Conservation (phyloP, 371 early-diverging fungal species). For the Lichtheimia ornata region DNA sequence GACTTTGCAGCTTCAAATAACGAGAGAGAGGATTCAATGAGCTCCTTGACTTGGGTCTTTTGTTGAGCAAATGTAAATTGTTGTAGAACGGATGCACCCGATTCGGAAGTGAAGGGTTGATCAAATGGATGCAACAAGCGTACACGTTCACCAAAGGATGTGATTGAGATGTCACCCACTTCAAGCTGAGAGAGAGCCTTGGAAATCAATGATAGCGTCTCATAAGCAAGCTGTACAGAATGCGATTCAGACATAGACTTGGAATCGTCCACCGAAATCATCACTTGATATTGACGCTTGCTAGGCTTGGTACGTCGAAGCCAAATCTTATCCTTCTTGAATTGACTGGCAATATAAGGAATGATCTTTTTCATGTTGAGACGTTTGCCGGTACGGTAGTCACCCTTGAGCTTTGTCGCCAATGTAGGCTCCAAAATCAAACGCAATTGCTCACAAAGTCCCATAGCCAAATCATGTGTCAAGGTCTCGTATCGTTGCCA, state of each 20-base stretch:
- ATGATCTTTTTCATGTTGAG: slow-evolving; percentile 99
- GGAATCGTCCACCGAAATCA: slow-evolving; percentile 99
- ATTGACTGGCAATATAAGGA: slow-evolving; percentile 98
- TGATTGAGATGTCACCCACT: slow-evolving; percentile 89
- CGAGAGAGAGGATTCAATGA: slow-evolving; percentile 80
- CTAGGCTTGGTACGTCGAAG: slow-evolving; percentile 97
- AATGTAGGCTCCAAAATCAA: slow-evolving; percentile 97
- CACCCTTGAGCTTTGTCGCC: slow-evolving; percentile 96
- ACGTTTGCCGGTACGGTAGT: slow-evolving; percentile 99
- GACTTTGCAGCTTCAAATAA: slow-evolving; percentile 76
- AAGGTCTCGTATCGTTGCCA: slow-evolving; percentile 91
- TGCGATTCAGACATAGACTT: slow-evolving; percentile 94
- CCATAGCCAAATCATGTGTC: slow-evolving; percentile 86
- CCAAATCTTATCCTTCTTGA: slow-evolving; percentile 99
- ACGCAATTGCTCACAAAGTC: slow-evolving; percentile 93
- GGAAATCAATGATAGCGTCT: slow-evolving; percentile 89
- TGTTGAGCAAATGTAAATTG: slow-evolving; percentile 92
- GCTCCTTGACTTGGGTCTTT: slow-evolving; percentile 79
- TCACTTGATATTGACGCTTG: slow-evolving; percentile 97
- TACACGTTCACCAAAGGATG: slow-evolving; percentile 89
- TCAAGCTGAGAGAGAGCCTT: slow-evolving; percentile 93
- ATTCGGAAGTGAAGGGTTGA: slow-evolving; percentile 82
- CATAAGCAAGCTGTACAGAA: slow-evolving; percentile 90
- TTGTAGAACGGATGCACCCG: slow-evolving; percentile 86
- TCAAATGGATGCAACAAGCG: slow-evolving; percentile 92